Evolutionary conservation across 2,329 filamentous ascomycete genomes (phyloP).

Genomic region (Scedosporium aurantiacum): DNA sequence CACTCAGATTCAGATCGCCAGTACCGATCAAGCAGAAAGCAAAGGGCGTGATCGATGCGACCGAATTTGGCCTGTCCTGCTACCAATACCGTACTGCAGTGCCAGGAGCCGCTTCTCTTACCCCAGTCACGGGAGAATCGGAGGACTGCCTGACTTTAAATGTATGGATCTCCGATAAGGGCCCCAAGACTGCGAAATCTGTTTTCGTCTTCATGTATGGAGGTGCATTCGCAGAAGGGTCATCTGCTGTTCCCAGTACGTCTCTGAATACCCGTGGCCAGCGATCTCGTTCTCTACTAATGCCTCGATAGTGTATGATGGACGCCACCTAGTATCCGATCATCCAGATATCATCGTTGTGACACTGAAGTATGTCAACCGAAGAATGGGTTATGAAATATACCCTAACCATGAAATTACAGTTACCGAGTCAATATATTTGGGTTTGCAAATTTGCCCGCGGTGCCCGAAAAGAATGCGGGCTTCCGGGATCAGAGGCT

Average conservation of each 20-base stretch:
- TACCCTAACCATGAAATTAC: not conserved
- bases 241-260: not conserved
- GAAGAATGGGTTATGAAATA: not conserved
- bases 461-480: slow-evolving; percentile 34
- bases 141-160: slow-evolving; percentile 37
- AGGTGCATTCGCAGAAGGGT: slow-evolving; percentile 25
- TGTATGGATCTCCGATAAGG: slow-evolving; percentile 28
- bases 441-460: slow-evolving; percentile 37
- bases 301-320: not conserved
- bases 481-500: slow-evolving; percentile 39
- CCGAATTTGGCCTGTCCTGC: slow-evolving; percentile 31
- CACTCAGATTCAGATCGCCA: slow-evolving; percentile 25
- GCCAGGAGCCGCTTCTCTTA: slow-evolving; percentile 4
- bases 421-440: slow-evolving; percentile 42
- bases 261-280: not conserved
- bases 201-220: slow-evolving; percentile 47
- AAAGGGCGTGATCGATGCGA: slow-evolving; percentile 25
- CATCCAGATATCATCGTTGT: slow-evolving; percentile 1
- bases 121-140: slow-evolving; percentile 27
- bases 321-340: not conserved
- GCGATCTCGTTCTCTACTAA: not conserved
- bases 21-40: slow-evolving; percentile 27
- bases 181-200: slow-evolving; percentile 22
- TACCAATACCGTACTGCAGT: slow-evolving; percentile 25
- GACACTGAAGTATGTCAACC: not conserved